These are phyloP conservation scores for Dictyostelium brefeldianum DNA, from an alignment of 78 protist species.

Conservation along the genomic window DNA sequence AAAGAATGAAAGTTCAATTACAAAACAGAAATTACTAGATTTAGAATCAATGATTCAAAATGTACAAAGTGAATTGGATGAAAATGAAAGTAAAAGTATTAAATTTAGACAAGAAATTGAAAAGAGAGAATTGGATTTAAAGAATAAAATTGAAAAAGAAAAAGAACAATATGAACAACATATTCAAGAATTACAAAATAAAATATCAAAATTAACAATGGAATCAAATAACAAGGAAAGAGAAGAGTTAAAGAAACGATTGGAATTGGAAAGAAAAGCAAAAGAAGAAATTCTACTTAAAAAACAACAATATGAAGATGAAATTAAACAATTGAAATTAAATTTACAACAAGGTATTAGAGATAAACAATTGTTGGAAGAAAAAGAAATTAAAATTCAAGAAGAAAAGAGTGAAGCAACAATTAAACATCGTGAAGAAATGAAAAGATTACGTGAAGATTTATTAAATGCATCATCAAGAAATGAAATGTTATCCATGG, in stretches of 20 bases:
- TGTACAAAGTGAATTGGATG: conserved; percentile 34
- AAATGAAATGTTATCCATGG: conserved; percentile 31
- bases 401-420: conserved; percentile 24
- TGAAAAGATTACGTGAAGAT: conserved; percentile 60
- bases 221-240: conserved; percentile 19
- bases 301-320: conserved; percentile 53
- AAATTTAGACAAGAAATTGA: conserved; percentile 74
- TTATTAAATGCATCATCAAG: conserved; percentile 22
- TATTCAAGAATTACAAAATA: conserved; percentile 48
- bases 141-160: conserved; percentile 64
- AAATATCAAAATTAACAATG: conserved; percentile 1
- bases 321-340: conserved; percentile 28
- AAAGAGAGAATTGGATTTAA: conserved; percentile 61
- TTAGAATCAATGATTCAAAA: conserved; percentile 36
- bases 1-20: conserved; percentile 52
- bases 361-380: conserved; percentile 24
- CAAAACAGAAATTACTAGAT: conserved; percentile 48
- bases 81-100: conserved; percentile 36
- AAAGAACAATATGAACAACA: conserved; percentile 76
- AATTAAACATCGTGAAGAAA: conserved; percentile 48
- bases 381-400: conserved; percentile 10
- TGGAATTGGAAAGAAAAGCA: conserved; percentile 49
- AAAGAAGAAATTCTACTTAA: conserved; percentile 56
- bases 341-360: conserved; percentile 24
- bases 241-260: conserved; percentile 41